A percentile compares a stretch with the other conserved stretches of the same genome.
These are phyloP conservation scores for Penicillium tannophilum DNA, from an alignment of 495 filamentous ascomycete species.

Conservation along the genomic window DNA sequence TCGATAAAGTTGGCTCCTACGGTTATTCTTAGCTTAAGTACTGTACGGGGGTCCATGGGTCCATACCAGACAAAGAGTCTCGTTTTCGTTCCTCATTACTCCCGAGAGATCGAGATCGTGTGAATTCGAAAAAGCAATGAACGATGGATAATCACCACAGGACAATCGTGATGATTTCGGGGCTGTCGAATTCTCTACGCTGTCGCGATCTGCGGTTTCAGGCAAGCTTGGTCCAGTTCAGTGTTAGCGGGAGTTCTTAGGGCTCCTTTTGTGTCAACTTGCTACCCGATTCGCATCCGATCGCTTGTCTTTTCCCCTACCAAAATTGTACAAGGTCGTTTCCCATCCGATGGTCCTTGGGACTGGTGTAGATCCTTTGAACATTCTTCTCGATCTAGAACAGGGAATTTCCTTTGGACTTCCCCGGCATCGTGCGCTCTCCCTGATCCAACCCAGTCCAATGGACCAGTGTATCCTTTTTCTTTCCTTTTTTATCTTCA, in stretches of 20 bases:
- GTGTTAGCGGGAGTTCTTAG: constrained; percentile 15
- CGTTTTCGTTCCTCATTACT: not conserved
- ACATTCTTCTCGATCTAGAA: constrained; percentile 16
- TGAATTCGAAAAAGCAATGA: not conserved
- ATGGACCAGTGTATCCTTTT: constrained; percentile 24
- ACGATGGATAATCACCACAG: not conserved
- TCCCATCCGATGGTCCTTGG: constrained; percentile 16
- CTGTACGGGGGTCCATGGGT: not conserved
- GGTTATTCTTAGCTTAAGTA: not conserved
- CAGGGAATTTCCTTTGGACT: constrained; percentile 12
- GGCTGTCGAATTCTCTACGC: constrained; percentile 16
- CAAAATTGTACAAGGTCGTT: not conserved
- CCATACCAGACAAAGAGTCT: not conserved
- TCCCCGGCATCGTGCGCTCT: constrained; percentile 13
- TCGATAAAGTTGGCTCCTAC: not conserved
- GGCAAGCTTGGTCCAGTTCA: constrained; percentile 13
- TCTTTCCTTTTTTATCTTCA: not conserved
- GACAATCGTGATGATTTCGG: constrained; percentile 6
- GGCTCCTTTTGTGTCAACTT: constrained; percentile 15
- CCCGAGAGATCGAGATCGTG: not conserved
- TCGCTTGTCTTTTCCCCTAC: constrained; percentile 4
- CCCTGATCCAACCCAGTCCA: constrained; percentile 24
- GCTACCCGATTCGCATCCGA: not conserved
- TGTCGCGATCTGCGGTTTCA: constrained; percentile 23
- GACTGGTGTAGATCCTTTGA: constrained; percentile 20